phyloP scores from a whole-genome alignment of 257 asterid genomes.

The Scutellaria baicalensis region DNA sequence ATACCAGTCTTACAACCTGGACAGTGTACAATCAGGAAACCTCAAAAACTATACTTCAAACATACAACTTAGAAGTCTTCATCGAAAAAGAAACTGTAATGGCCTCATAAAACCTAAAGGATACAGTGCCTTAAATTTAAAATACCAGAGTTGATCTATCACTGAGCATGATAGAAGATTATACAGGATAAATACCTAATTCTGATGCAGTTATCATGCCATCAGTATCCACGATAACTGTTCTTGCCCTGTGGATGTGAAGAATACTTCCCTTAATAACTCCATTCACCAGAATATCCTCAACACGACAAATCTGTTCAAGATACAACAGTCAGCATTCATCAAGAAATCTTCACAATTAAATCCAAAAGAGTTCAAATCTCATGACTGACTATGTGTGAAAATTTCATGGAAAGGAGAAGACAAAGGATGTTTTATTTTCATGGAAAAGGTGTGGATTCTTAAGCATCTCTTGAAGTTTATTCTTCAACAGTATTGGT shows the following conservation, averaged over 20 bases:
- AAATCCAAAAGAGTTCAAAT: conserved; percentile 2
- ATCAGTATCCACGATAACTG: conserved; percentile 61
- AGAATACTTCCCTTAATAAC: conserved; percentile 78
- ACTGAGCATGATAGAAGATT: background rate
- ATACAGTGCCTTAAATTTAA: background rate
- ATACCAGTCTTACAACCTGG: conserved; percentile 88
- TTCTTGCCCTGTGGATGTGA: conserved; percentile 93
- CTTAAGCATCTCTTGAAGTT: conserved; percentile 10
- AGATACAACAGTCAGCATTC: conserved; percentile 14
- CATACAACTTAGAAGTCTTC: conserved; percentile 5
- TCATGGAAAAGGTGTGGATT: conserved; percentile 9
- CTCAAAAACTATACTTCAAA: background rate
- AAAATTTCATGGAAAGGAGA: background rate
- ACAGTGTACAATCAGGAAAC: conserved; percentile 22
- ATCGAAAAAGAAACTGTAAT: background rate
- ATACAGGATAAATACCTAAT: conserved; percentile 44
- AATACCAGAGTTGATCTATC: conserved; percentile 9
- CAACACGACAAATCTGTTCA: conserved; percentile 88
- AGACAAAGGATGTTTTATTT: background rate
- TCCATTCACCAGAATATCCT: conserved; percentile 82
- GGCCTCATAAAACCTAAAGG: conserved; percentile 6
- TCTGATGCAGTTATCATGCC: conserved; percentile 90
- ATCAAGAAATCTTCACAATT: background rate
- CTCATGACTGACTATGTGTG: background rate
- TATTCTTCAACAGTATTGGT: background rate